Evolutionary conservation across 345 rosid genomes (phyloP), one percentile per base, ranked within the genome.

Genomic region (Populus alba): DNA sequence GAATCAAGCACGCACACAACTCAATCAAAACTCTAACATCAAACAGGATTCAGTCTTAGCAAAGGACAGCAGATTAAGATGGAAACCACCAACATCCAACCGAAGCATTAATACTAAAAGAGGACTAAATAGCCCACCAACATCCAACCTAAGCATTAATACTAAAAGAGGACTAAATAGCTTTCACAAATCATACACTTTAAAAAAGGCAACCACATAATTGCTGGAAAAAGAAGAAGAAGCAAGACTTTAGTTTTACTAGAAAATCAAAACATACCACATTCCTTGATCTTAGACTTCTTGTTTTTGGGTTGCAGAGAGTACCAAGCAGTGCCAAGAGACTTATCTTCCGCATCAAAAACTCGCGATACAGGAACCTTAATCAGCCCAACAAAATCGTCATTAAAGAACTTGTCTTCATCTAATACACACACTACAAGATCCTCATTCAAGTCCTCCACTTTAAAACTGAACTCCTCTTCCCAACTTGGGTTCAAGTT

Each of bases 371-470:
- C 90, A 0, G 97, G 89, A 63, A 96, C 81, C 77, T 84, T 86
- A 57, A 94, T 82, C 66, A 84, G 91, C 1, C 99, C 99, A 7
- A 96, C 86, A 72, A 93, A 92, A 81, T 93, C 99, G 65, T 96
- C 97, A 45, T 87, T 88, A 87, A 92, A 92, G 85, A 91, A 96
- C 87, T 86, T 91, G 78, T 94, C 99, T 85, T 93, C 99, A 22
- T 96, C 97, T 76, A 93, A 80, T 57, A 96, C 98, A 81, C 88
- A 82, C 47, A 96, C 75, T 23, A 88, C 81, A 76, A 96, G 94
- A 80, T 92, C 98, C 31, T 92, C 98, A 6, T 87, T 86, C 92
- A 96, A 89, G 82, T 96, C 99, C 45, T 93, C 99, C n/a, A 93
- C 99, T 82, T 82, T 87, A 87, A 96, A 93, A 83, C 89, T 80